phyloP scores from a whole-genome alignment of 2,329 filamentous ascomycete genomes.

The Trichophyton benhamiae region DNA sequence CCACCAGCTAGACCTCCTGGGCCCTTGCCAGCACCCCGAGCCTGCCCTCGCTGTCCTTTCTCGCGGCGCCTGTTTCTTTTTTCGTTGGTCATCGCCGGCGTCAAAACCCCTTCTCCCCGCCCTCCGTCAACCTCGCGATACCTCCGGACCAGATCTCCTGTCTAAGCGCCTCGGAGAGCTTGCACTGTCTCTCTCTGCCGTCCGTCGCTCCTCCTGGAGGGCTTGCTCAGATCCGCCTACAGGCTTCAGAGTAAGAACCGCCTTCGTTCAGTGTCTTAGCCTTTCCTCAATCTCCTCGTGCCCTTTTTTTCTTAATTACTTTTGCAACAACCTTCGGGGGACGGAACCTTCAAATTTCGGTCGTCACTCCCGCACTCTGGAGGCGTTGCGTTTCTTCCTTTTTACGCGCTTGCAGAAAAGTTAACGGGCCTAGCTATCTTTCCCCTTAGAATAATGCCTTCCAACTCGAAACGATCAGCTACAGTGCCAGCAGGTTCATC shows the following conservation, averaged over 20 bases:
- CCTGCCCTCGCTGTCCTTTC: background rate
- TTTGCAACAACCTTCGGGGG: background rate
- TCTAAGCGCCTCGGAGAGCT: background rate
- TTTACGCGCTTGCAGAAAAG: background rate
- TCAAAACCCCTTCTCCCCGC: conserved; percentile 2
- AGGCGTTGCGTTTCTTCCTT: background rate
- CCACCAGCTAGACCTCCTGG: background rate
- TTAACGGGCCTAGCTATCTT: background rate
- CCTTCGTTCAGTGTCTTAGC: too few species aligned
- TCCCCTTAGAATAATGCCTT: conserved; percentile 11
- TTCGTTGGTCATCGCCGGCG: background rate
- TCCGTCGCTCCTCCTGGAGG: background rate
- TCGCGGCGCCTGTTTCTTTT: background rate
- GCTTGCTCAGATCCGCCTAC: background rate
- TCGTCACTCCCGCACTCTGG: background rate
- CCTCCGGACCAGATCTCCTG: background rate
- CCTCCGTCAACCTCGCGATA: background rate
- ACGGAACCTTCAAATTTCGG: background rate
- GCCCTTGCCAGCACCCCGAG: background rate
- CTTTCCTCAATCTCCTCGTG: background rate
- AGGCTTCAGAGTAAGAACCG: background rate
- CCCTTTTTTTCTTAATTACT: background rate
- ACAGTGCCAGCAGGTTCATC: conserved; percentile 8
- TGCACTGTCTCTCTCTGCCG: background rate
- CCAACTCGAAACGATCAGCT: conserved; percentile 15